Evolutionary conservation across 2,329 filamentous ascomycete species (phyloP), one percentile per base, ranked within the genome.

Genomic region (Pestalotiopsis sp.): DNA sequence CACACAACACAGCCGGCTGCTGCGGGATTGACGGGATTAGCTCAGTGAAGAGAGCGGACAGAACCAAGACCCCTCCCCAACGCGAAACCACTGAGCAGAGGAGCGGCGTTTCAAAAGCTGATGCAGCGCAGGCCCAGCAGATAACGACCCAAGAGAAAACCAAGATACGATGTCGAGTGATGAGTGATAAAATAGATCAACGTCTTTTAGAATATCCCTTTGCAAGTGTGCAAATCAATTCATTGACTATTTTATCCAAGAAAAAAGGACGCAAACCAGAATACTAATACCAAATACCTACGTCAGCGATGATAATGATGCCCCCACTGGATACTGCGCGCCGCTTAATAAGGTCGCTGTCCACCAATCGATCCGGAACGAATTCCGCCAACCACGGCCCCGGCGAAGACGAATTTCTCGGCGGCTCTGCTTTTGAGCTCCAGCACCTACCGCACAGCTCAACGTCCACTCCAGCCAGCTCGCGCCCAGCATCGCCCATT

Each of bases 341-440:
- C 23, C 66, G 66, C 66, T 67, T 67, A 67, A 40, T 67, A 62
- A 67, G 59, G 45, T 25, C 66, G 57, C 59, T 67, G 20, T 67
- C 66, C n/a, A 23, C 27, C 63, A 25, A 45, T 57, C 56, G 31
- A 27, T 25, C 45, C 63, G 63, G 63, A 57, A 65, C 49, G 23
- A 65, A 65, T 65, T 57, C 63, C 63, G 63, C 25, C 41, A 49
- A 62, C 31, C 17, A 14, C 36, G 27, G 41, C 62, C 7, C 27
- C 70, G 20, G 31, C 31, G 20, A 13, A 27, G 59, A 40, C 31
- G 70, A 72, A 61, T 68, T 71, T 70, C 67, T 49, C 65, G 52
- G 27, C 52, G 27, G 27, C 27, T 31, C 27, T 31, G 41, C 40
- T 13, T 12, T 73, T 3, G 71, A 74, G 69, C 71, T 74, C 45